Conservation (phyloP, 768 basidiomycete genomes). For the Leccinum uliginosum region DNA sequence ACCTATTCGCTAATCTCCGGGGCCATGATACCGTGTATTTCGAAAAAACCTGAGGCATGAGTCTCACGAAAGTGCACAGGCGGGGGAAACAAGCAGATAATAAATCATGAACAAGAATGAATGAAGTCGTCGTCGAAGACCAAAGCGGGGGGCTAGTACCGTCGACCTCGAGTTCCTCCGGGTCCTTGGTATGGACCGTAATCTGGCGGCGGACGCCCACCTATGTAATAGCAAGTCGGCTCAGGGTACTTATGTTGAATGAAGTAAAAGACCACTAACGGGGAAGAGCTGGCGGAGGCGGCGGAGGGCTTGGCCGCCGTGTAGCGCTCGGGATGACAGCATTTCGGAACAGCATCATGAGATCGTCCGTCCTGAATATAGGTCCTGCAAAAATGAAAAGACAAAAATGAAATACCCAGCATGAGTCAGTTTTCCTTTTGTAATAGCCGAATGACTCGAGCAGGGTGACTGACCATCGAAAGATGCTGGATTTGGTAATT, state of each 20-base stretch:
- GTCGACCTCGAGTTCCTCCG: conserved; percentile 39
- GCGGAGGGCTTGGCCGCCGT: conserved; percentile 51
- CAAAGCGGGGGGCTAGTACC: conserved; percentile 28
- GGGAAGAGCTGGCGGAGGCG: conserved; percentile 45
- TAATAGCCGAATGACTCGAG: conserved; percentile 7
- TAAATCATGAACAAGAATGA: conserved; percentile 17
- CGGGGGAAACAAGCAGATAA: conserved; percentile 4
- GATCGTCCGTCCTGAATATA: conserved; percentile 83
- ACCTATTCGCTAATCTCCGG: not conserved
- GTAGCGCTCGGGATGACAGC: conserved; percentile 70
- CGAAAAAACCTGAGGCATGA: not conserved
- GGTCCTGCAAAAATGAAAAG: conserved; percentile 53
- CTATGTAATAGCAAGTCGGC: conserved; percentile 27
- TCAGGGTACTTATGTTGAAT: not conserved
- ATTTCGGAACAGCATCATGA: conserved; percentile 80
- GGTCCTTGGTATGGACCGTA: conserved; percentile 87
- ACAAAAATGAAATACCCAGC: not conserved
- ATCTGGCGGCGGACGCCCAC: conserved; percentile 77
- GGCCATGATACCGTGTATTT: not conserved
- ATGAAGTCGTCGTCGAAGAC: not conserved
- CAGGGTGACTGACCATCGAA: conserved; percentile 72
- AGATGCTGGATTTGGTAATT: conserved; percentile 62
- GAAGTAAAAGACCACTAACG: conserved; percentile 26
- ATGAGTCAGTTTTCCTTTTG: conserved; percentile 12
- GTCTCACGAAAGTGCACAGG: not conserved